Evolutionary conservation across 2,329 filamentous ascomycete species (phyloP).

Genomic region (Cadophora sp.): DNA sequence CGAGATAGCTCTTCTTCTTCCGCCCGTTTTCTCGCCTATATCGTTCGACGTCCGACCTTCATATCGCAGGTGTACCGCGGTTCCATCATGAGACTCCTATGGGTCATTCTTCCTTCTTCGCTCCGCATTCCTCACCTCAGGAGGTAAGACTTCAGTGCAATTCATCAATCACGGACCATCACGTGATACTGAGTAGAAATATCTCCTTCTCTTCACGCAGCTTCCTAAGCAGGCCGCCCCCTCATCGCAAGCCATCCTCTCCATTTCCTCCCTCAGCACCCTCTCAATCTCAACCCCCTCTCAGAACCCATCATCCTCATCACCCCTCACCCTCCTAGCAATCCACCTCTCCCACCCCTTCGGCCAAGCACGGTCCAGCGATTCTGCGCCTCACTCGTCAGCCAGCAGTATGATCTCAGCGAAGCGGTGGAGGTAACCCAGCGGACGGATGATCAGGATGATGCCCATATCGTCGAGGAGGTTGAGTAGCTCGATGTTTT

Average conservation of each 20-base stretch:
- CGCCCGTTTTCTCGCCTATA: too few relatives aligned
- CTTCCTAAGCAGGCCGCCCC: too few relatives aligned
- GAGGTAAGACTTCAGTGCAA: not conserved
- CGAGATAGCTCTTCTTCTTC: not conserved
- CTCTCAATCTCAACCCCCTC: not conserved
- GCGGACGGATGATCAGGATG: slow-evolving; percentile 32
- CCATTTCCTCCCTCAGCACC: too few relatives aligned
- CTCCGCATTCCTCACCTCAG: not conserved
- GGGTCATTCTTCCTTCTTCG: too few relatives aligned
- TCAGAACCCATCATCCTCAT: not conserved
- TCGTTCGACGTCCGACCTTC: not conserved
- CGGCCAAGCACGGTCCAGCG: slow-evolving; percentile 14
- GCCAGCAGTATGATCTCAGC: slow-evolving; percentile 22
- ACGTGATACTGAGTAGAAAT: not conserved
- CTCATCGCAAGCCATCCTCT: too few relatives aligned
- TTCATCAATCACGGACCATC: not conserved
- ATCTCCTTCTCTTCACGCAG: too few relatives aligned
- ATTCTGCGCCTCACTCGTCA: slow-evolving; percentile 15
- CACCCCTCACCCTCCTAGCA: not conserved
- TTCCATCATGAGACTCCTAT: too few relatives aligned
- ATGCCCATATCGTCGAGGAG: slow-evolving; percentile 38
- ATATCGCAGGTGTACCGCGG: not conserved
- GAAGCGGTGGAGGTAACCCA: slow-evolving; percentile 31
- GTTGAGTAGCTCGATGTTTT: slow-evolving; percentile 29
- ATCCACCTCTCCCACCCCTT: not conserved